Conservation (phyloP, 2,329 filamentous ascomycete genomes). For the Colletotrichum plurivorum region DNA sequence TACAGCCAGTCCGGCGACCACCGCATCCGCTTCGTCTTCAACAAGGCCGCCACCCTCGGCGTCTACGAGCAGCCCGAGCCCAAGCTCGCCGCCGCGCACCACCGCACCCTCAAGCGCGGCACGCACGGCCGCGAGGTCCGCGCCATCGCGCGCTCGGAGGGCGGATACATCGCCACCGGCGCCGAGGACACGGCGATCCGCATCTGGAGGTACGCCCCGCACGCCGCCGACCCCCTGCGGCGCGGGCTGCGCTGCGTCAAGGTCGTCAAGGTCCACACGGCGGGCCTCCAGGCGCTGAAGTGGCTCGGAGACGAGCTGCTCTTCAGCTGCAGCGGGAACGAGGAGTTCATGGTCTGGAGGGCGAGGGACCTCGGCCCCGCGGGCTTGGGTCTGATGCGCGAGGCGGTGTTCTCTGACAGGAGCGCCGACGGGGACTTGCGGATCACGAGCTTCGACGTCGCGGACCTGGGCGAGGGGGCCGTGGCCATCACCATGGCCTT, state of each 20-base stretch:
- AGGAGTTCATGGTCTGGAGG: slow-evolving; percentile 92
- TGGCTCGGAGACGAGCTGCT: slow-evolving; percentile 78
- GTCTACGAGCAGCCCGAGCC: slow-evolving; percentile 59
- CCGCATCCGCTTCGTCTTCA: slow-evolving; percentile 77
- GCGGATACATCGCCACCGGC: slow-evolving; percentile 71
- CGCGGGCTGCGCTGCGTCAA: slow-evolving; percentile 63
- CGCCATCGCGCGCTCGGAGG: slow-evolving; percentile 61
- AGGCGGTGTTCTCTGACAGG: slow-evolving; percentile 67
- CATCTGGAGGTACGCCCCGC: slow-evolving; percentile 69
- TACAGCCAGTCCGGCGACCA: slow-evolving; percentile 47
- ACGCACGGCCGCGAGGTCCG: slow-evolving; percentile 89
- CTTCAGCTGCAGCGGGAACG: slow-evolving; percentile 88
- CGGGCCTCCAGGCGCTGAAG: slow-evolving; percentile 84
- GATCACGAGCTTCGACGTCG: slow-evolving; percentile 83
- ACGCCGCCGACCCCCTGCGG: slow-evolving; percentile 43
- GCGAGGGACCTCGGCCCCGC: slow-evolving; percentile 67
- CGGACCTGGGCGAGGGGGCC: slow-evolving; percentile 42
- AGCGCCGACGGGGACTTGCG: slow-evolving; percentile 76
- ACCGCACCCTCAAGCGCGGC: slow-evolving; percentile 73
- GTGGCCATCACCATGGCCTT: slow-evolving; percentile 80
- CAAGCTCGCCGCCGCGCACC: slow-evolving; percentile 41
- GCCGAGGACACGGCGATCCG: slow-evolving; percentile 83
- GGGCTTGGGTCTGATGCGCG: slow-evolving; percentile 69
- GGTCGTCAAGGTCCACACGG: slow-evolving; percentile 82
- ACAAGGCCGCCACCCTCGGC: slow-evolving; percentile 72